Percentiles rank a stretch among this genome's conserved stretches.
These are phyloP conservation scores for Xylariaceae sp. DNA, from an alignment of 2,329 filamentous ascomycete genomes.

Conservation along the genomic window DNA sequence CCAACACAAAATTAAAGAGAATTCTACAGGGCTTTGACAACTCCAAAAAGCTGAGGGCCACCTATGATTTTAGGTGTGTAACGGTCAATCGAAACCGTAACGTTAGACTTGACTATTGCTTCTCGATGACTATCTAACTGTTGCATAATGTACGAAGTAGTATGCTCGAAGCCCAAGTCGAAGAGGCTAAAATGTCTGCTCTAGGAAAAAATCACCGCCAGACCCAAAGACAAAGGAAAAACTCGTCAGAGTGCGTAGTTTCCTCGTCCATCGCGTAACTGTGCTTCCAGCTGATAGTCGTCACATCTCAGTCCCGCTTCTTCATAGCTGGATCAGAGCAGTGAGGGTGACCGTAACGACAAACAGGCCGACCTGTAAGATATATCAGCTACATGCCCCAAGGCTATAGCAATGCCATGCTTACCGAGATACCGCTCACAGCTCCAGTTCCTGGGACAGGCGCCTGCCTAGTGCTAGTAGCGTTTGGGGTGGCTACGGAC, in stretches of 20 bases:
- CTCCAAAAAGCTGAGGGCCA: neutral
- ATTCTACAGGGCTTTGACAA: neutral
- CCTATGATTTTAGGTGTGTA: neutral
- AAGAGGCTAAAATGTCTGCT: neutral
- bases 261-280: neutral
- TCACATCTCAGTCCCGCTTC: neutral
- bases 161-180: neutral
- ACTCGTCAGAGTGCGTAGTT: neutral
- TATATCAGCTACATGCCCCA: conserved; percentile 14
- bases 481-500: conserved; percentile 13
- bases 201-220: neutral
- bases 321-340: conserved; percentile 28
- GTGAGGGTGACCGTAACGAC: conserved; percentile 25
- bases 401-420: conserved; percentile 1
- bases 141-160: neutral
- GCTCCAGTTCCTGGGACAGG: conserved; percentile 22
- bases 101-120: neutral
- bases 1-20: neutral
- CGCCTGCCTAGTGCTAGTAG: conserved; percentile 17
- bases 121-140: neutral
- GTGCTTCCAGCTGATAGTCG: neutral
- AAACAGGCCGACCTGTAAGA: conserved; percentile 28
- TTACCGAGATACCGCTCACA: conserved; percentile 31
- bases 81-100: neutral
- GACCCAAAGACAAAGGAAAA: conserved; percentile 1